Evolutionary conservation across 2,329 filamentous ascomycete genomes (phyloP).

Genomic region (Penicillium hordei): DNA sequence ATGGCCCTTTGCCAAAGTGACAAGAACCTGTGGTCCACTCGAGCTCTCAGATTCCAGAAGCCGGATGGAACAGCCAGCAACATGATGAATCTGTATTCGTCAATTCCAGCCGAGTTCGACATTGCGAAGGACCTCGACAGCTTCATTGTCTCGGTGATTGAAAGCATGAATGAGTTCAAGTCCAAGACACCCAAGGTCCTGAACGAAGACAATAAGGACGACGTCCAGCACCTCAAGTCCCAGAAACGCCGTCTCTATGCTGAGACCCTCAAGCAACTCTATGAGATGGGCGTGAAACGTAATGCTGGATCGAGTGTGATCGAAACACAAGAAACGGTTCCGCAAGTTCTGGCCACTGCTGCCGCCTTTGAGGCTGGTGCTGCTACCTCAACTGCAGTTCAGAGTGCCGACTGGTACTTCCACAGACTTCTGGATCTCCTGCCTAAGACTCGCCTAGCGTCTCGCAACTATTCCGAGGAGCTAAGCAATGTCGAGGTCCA

Average conservation of each 20-base stretch:
- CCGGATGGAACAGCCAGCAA: constrained; percentile 67
- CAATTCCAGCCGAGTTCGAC: constrained; percentile 55
- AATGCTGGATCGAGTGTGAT: constrained; percentile 76
- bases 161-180: constrained; percentile 70
- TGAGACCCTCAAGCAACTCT: constrained; percentile 77
- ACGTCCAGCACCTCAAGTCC: constrained; percentile 84
- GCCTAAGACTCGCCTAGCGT: constrained; percentile 64
- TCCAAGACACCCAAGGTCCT: constrained; percentile 79
- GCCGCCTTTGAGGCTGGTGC: constrained; percentile 37
- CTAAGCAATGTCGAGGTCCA: constrained; percentile 76
- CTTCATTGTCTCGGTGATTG: constrained; percentile 68
- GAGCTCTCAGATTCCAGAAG: constrained; percentile 69
- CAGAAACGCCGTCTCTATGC: constrained; percentile 88
- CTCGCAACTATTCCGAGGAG: constrained; percentile 77
- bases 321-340: constrained; percentile 68
- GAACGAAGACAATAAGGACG: constrained; percentile 81
- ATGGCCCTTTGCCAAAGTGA: constrained; percentile 34
- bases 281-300: constrained; percentile 84
- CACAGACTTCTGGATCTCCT: constrained; percentile 76
- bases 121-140: constrained; percentile 61
- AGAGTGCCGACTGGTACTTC: constrained; percentile 68
- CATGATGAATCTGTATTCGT: constrained; percentile 65
- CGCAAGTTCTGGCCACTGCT: constrained; percentile 65
- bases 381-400: constrained; percentile 23
- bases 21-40: constrained; percentile 40